Evolutionary conservation across 2,329 filamentous ascomycete species (phyloP).

Genomic region (Coccinonectria pachysandricola): DNA sequence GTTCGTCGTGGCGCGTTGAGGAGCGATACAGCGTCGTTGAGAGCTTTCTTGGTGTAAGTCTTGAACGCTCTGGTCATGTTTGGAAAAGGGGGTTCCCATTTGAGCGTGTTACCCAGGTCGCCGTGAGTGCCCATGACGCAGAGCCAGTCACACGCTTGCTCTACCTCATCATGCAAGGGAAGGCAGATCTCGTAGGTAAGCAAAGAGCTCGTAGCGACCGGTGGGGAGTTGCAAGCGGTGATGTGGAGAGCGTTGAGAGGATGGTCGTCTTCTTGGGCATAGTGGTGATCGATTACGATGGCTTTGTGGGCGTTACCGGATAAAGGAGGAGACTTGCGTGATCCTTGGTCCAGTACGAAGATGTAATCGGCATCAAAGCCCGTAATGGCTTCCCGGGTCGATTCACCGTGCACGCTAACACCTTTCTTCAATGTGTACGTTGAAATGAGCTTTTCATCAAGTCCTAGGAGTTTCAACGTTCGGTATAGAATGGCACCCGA

Average conservation of each 20-base stretch:
- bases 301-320: conserved; percentile 38
- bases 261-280: conserved; percentile 43
- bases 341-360: conserved; percentile 57
- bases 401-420: conserved; percentile 43
- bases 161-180: conserved; percentile 41
- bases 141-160: conserved; percentile 45
- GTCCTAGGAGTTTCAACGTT: conserved; percentile 48
- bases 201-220: conserved; percentile 54
- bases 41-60: conserved; percentile 46
- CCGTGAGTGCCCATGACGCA: conserved; percentile 56
- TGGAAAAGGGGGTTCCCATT: conserved; percentile 57
- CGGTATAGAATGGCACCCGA: conserved; percentile 53
- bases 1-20: conserved; percentile 57
- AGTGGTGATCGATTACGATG: conserved; percentile 57
- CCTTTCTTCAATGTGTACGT: conserved; percentile 52
- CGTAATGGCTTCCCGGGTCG: conserved; percentile 41
- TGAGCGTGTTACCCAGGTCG: conserved; percentile 53
- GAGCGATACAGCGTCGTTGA: conserved; percentile 53
- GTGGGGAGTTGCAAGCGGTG: conserved; percentile 53
- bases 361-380: conserved; percentile 42
- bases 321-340: conserved; percentile 42
- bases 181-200: conserved; percentile 55
- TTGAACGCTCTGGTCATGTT: conserved; percentile 54
- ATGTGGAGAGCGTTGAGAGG: conserved; percentile 44
- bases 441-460: conserved; percentile 40